Evolutionary conservation across 2,329 filamentous ascomycete genomes (phyloP).

Genomic region (Talaromyces piceae): DNA sequence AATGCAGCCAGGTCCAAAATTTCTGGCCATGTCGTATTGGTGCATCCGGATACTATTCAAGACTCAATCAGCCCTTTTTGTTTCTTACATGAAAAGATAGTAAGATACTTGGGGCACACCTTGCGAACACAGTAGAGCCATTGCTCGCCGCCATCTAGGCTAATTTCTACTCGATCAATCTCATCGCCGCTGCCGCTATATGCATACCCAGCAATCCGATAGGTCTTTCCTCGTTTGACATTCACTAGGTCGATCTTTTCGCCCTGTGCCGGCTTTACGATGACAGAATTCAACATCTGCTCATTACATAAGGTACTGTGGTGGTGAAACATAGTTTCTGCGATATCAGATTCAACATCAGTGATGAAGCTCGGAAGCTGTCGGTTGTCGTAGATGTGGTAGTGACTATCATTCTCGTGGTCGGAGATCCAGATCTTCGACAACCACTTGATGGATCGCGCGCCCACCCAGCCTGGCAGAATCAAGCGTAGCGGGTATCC

Average conservation of each 20-base stretch:
- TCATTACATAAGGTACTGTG: slow-evolving; percentile 44
- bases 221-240: slow-evolving; percentile 33
- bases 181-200: slow-evolving; percentile 46
- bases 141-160: slow-evolving; percentile 39
- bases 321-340: slow-evolving; percentile 41
- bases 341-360: slow-evolving; percentile 43
- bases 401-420: slow-evolving; percentile 35
- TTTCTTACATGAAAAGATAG: slow-evolving; percentile 12
- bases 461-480: slow-evolving; percentile 38
- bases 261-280: slow-evolving; percentile 40
- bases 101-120: slow-evolving; percentile 19
- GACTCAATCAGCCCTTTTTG: no score
- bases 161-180: slow-evolving; percentile 44
- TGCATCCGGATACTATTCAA: slow-evolving; percentile 37
- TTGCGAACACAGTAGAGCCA: slow-evolving; percentile 45
- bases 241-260: slow-evolving; percentile 36
- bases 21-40: slow-evolving; percentile 47
- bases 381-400: slow-evolving; percentile 47
- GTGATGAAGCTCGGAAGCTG: slow-evolving; percentile 43
- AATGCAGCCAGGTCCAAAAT: slow-evolving; percentile 49
- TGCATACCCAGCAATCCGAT: slow-evolving; percentile 42
- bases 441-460: slow-evolving; percentile 38
- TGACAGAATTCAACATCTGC: slow-evolving; percentile 44
- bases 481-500: slow-evolving; percentile 38
- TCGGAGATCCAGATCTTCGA: slow-evolving; percentile 34